Evolutionary conservation across 768 basidiomycete species (phyloP).

Genomic region (Naematelia aurantialba): DNA sequence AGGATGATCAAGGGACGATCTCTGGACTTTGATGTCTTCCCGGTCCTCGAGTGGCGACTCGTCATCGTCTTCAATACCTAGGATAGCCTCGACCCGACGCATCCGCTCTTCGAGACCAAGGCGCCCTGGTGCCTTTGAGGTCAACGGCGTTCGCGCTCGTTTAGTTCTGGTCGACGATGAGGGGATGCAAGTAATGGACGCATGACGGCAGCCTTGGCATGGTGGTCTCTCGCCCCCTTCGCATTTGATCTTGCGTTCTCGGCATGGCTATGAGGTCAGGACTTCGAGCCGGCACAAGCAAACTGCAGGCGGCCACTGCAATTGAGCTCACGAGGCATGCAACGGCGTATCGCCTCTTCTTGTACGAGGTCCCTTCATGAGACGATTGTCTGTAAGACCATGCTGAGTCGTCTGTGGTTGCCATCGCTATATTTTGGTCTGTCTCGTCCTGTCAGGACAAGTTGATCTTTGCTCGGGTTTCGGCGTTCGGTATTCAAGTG

Average conservation of each 20-base stretch:
- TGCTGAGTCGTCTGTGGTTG: neutral
- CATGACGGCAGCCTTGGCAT: neutral
- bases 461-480: neutral
- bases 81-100: neutral
- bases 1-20: neutral
- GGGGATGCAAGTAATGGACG: neutral
- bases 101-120: neutral
- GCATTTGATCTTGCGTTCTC: neutral
- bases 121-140: neutral
- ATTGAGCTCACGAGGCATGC: neutral
- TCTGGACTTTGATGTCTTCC: neutral
- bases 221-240: neutral
- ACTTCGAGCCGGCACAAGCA: neutral
- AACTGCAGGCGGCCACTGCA: neutral
- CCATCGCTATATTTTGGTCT: no score
- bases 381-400: neutral
- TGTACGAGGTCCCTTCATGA: neutral
- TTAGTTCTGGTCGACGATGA: neutral
- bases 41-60: neutral
- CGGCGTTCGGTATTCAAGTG: neutral
- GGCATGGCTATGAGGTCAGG: neutral
- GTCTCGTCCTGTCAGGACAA: neutral
- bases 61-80: neutral
- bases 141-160: neutral
- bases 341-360: neutral